These are phyloP conservation scores for Pyricularia sp. DNA, from an alignment of 2,329 filamentous ascomycete species.

Conservation along the genomic window DNA sequence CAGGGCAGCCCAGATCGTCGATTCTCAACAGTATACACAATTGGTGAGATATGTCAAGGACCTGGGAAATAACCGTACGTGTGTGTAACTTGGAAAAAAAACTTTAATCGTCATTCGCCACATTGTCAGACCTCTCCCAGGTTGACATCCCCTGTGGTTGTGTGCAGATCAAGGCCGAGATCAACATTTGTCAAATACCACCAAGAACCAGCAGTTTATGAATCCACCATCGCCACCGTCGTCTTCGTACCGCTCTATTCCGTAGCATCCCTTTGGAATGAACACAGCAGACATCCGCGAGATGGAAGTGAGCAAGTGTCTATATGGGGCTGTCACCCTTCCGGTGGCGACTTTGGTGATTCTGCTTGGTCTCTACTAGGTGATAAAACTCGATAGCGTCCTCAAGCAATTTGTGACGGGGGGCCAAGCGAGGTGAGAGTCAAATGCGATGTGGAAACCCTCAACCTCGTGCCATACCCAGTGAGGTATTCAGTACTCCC, in stretches of 20 bases:
- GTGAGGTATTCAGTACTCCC: too few species aligned
- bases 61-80: not conserved
- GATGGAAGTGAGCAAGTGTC: constrained; percentile 32
- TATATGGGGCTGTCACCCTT: constrained; percentile 36
- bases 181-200: constrained; percentile 28
- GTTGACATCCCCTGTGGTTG: not conserved
- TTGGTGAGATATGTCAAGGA: not conserved
- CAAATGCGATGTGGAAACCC: not conserved
- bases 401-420: not conserved
- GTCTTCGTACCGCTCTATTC: constrained; percentile 33
- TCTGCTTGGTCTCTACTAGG: constrained; percentile 26
- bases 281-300: constrained; percentile 37
- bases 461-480: too few species aligned
- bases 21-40: not conserved
- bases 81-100: not conserved
- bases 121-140: not conserved
- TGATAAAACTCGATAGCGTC: constrained; percentile 25
- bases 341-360: constrained; percentile 31
- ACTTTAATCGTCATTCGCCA: not conserved
- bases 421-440: not conserved
- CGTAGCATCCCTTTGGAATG: constrained; percentile 37
- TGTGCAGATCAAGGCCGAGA: constrained; percentile 19
- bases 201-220: constrained; percentile 34
- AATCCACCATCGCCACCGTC: constrained; percentile 36
- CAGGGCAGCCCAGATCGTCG: not conserved